Evolutionary conservation across 129 eudicot genomes (phyloP), one percentile per base, ranked within the genome.

Genomic region (Smallanthus sonchifolius): DNA sequence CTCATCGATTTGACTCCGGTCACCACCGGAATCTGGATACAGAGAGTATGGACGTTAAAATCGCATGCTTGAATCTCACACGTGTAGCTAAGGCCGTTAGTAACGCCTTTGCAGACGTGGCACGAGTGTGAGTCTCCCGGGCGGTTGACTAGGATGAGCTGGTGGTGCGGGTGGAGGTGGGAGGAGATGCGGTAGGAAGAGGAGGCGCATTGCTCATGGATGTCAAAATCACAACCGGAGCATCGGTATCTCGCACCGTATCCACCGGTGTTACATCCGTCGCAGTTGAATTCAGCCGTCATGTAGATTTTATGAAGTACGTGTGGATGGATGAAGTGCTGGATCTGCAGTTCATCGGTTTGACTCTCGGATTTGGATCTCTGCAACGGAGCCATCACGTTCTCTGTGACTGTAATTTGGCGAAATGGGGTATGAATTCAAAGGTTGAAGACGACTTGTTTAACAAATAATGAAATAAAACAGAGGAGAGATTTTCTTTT

Each of bases 221-320:
- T 48, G 2, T 79, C 83, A 7, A 72, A 79, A 52, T 79, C 67
- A 10, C 83, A 79, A 14, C 67, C n/a, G 14, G 73, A 11, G 44
- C 83, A 79, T 6, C 52, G 74, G 77, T 72, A 79, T 52, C 78
- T 52, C 44, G 65, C 20, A 3, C 78, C 78, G 6, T 5, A 6
- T 17, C 83, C 78, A 17, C 74, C 57, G 39, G 83, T 65, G 28
- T 72, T 79, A 60, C 83, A 79, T 7, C 83, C 83, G 49, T 79
- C 43, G 14, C 78, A 79, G 30, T 52, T 79, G 61, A 64, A 79
- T 14, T 72, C 78, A 64, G 24, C 16, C 14, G 78, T 39, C 74
- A 52, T 79, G 72, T 16, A 72, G 2, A 72, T 47, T 32, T 79
- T 79, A 1, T 79, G 61, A 65, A 79, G 52, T 14, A 56, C 9